A percentile compares a stretch with the other conserved stretches of the same genome.
phyloP scores from a whole-genome alignment of 768 basidiomycete genomes.

The Dacryopinax spathularia region DNA sequence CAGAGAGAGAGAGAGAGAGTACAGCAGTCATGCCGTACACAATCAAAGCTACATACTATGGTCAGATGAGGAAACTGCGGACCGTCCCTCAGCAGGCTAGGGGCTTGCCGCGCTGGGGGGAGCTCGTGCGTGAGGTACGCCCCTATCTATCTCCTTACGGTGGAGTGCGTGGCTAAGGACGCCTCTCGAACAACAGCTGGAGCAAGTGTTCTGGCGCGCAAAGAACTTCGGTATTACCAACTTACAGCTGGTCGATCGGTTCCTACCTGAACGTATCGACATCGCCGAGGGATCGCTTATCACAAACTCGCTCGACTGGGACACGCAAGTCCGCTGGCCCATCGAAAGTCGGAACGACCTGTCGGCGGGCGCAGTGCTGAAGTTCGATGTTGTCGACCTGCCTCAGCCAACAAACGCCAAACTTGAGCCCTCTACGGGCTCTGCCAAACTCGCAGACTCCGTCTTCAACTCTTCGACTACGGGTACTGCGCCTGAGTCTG shows the following conservation, averaged over 20 bases:
- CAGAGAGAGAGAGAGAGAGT: not conserved
- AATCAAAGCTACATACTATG: not conserved
- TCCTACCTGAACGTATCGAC: not conserved
- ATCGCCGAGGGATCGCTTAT: not conserved
- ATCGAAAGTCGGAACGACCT: not conserved
- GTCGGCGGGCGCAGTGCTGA: not conserved
- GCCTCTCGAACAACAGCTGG: not conserved
- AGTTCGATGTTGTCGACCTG: not conserved
- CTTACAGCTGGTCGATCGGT: not conserved
- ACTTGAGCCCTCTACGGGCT: not conserved
- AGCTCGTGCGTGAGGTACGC: not conserved
- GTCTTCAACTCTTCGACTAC: not conserved
- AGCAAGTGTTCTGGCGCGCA: not conserved
- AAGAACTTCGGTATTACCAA: not conserved
- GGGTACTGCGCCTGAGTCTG: not conserved
- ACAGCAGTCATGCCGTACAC: constrained; percentile 1
- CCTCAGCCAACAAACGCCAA: not conserved
- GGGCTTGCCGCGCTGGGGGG: not conserved
- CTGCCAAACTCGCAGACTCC: not conserved
- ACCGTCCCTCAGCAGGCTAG: not conserved
- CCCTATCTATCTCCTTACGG: not conserved
- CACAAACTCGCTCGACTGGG: not conserved
- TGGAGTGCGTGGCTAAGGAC: not conserved
- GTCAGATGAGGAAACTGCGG: not conserved
- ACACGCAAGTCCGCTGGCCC: not conserved